These are phyloP conservation scores for Annulohypoxylon bovei DNA, from an alignment of 495 filamentous ascomycete species.

Conservation along the genomic window DNA sequence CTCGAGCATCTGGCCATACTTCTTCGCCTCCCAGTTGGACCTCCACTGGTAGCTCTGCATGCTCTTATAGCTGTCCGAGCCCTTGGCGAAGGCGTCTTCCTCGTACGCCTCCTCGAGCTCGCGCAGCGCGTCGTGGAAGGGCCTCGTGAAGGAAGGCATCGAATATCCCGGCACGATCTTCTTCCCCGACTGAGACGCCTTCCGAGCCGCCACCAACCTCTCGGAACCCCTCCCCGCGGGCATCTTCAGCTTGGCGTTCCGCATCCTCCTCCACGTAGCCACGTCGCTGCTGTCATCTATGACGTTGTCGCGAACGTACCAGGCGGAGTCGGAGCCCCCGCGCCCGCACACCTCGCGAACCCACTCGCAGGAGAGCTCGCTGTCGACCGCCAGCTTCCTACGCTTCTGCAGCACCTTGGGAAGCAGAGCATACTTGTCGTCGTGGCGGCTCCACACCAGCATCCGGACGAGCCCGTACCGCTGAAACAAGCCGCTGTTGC, in stretches of 20 bases:
- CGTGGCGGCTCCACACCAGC: conserved; percentile 67
- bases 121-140: conserved; percentile 45
- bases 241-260: conserved; percentile 41
- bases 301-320: conserved; percentile 44
- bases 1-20: conserved; percentile 39
- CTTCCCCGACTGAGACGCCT: conserved; percentile 21
- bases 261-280: conserved; percentile 48
- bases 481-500: conserved; percentile 60
- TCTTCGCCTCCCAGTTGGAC: conserved; percentile 33
- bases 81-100: conserved; percentile 30
- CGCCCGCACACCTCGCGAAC: conserved; percentile 55
- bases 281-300: conserved; percentile 49
- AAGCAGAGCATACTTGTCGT: conserved; percentile 60
- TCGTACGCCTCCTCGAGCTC: conserved; percentile 47
- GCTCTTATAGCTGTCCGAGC: conserved; percentile 30
- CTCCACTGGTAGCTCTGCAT: conserved; percentile 42
- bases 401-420: conserved; percentile 65
- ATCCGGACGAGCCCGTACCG: conserved; percentile 75
- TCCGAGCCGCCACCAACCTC: conserved; percentile 41
- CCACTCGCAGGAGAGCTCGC: conserved; percentile 65
- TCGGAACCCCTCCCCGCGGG: conserved; percentile 46
- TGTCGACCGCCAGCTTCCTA: conserved; percentile 61
- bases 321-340: conserved; percentile 14
- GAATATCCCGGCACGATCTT: conserved; percentile 4
- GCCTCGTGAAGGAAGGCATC: conserved; percentile 41